Percentiles rank a stretch among this genome's conserved stretches.
phyloP scores from a whole-genome alignment of 106 monocot genomes.

The Cymbidium sinense region DNA sequence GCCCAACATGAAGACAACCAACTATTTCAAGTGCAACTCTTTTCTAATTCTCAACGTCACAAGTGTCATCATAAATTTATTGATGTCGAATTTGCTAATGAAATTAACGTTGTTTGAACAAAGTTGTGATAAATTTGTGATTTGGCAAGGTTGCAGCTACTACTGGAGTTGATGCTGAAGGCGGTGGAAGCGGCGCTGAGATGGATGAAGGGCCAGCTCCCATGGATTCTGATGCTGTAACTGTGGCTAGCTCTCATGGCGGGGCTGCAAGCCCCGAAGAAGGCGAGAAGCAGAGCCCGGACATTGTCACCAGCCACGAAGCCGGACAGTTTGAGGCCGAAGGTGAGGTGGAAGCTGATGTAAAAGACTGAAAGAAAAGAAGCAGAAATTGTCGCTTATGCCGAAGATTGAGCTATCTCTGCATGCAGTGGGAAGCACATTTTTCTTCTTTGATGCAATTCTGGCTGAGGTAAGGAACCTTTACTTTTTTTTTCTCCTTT shows the following conservation, averaged over 20 bases:
- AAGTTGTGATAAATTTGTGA: not conserved
- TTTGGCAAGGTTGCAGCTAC: constrained; percentile 35
- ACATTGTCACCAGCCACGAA: constrained; percentile 43
- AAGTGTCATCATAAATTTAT: not conserved
- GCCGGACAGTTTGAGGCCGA: constrained; percentile 67
- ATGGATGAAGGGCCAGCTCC: constrained; percentile 45
- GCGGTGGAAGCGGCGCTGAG: constrained; percentile 46
- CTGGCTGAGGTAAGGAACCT: too few relatives aligned
- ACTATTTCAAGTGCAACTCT: constrained; percentile 21
- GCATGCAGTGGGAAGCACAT: too few relatives aligned
- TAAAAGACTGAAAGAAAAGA: constrained; percentile 7
- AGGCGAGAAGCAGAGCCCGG: constrained; percentile 66
- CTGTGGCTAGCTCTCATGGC: constrained; percentile 10
- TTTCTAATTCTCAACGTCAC: not conserved
- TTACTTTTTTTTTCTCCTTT: too few relatives aligned
- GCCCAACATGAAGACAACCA: constrained; percentile 53
- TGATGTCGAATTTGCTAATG: not conserved
- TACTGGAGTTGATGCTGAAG: constrained; percentile 39
- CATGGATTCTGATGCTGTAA: constrained; percentile 51
- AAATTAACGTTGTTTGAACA: not conserved
- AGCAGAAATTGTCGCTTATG: constrained; percentile 21
- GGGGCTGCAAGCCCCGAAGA: constrained; percentile 45
- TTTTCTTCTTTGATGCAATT: too few relatives aligned
- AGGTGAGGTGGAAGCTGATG: constrained; percentile 33
- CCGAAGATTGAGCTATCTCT: constrained; percentile 6